Percentiles rank a stretch among this genome's conserved stretches.
Conservation (phyloP, 2,329 filamentous ascomycete genomes). For the Boeremia exigua region DNA sequence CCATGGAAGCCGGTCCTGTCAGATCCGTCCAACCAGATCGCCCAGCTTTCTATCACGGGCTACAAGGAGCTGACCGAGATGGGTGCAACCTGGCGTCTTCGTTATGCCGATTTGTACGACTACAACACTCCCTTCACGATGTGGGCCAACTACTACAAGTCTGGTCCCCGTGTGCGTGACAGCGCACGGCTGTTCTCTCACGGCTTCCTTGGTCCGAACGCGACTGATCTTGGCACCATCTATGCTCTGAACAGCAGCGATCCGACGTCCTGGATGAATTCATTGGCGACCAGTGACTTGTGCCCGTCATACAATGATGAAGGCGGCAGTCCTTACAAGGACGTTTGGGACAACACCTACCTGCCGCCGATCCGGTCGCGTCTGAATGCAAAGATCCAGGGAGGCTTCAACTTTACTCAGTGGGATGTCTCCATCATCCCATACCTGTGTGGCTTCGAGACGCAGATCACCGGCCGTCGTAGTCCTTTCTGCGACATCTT, state of each 20-base stretch:
- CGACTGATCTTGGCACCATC: slow-evolving; percentile 61
- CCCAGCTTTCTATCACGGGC: slow-evolving; percentile 66
- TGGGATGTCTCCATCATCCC: slow-evolving; percentile 65
- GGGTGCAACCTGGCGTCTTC: slow-evolving; percentile 57
- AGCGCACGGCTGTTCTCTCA: slow-evolving; percentile 67
- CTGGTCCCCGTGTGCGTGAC: slow-evolving; percentile 63
- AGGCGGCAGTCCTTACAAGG: slow-evolving; percentile 56
- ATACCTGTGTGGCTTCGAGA: slow-evolving; percentile 75
- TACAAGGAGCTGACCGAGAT: slow-evolving; percentile 67
- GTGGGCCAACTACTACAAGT: slow-evolving; percentile 69
- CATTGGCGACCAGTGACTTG: slow-evolving; percentile 66
- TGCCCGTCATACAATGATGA: slow-evolving; percentile 65
- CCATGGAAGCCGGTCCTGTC: slow-evolving; percentile 65
- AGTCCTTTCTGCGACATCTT: slow-evolving; percentile 70
- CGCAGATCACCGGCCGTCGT: slow-evolving; percentile 65
- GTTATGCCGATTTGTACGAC: slow-evolving; percentile 58
- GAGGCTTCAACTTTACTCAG: slow-evolving; percentile 61
- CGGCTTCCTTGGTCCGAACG: slow-evolving; percentile 65
- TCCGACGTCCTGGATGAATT: slow-evolving; percentile 65
- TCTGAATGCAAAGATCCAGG: slow-evolving; percentile 61
- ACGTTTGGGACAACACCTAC: slow-evolving; percentile 59
- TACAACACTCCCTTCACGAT: slow-evolving; percentile 61
- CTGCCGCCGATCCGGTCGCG: slow-evolving; percentile 61
- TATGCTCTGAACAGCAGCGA: slow-evolving; percentile 64
- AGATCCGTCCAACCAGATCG: slow-evolving; percentile 62